Evolutionary conservation across 805 yeast species (phyloP), one percentile per base, ranked within the genome.

Genomic region (Danielia oregonensis): DNA sequence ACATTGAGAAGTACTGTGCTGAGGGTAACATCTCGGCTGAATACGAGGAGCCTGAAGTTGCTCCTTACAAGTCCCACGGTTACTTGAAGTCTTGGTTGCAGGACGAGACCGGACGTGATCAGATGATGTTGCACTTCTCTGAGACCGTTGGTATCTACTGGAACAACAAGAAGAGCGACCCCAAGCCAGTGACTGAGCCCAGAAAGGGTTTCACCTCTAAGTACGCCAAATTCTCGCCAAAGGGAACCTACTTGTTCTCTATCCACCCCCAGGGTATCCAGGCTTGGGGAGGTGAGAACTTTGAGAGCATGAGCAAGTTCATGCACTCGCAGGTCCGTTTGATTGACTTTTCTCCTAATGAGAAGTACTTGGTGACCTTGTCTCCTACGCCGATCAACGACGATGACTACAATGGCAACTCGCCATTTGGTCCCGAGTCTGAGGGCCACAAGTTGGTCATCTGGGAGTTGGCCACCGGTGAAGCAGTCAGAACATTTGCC

Each of bases 181-280:
- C 94, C 24, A 93, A 86, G 60, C 75, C 75, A 33, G 88, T 72
- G 26, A 77, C 82, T 39, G 87, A 84, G 54, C 82, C 88, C 52
- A 78, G 95, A 63, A 70, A 73, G 45, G 80, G 82, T 48, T 87
- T 95, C 85, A 88, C 97, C 38, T 80, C 87, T 40, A 81, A 86
- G 43, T 88, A 82, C 51, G 85, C 87, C 51, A 80, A 81, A 58
- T 91, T 88, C 70, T 87, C 97, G 32, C 96, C 97, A 55, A 80
- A 79, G 64, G 99, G 99, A 61, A 79, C 91, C 9, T 89, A 79
- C 55, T 63, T 91, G 45, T 78, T 86, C 50, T 82, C 97, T 1
- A 73, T 88, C 51, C 97, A 91, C 64, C 87, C 87, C 33, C 95
- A 86, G 64, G 97, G 97, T 72, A 79, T 88, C 37, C 94, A 87